A percentile compares a stretch with the other conserved stretches of the same genome.
These are phyloP conservation scores for Diospyros lotus DNA, from an alignment of 148 eudicot species.

Conservation along the genomic window DNA sequence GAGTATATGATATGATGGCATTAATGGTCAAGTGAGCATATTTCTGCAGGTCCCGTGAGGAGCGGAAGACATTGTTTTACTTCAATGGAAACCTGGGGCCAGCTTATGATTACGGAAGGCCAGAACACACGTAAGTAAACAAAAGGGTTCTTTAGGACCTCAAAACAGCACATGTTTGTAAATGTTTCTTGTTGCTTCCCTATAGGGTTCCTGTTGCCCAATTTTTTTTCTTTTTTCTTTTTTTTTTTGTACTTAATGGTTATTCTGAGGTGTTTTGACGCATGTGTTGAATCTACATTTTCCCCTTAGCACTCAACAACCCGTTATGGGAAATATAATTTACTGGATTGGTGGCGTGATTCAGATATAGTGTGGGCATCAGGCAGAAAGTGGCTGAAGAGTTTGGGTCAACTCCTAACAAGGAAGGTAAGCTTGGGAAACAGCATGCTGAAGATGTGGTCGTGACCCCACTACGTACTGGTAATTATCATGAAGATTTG, in stretches of 20 bases:
- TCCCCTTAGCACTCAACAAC: not conserved
- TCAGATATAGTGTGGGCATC: constrained; percentile 97
- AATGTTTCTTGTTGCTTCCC: no score
- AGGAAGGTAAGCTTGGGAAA: constrained; percentile 81
- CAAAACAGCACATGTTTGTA: not conserved
- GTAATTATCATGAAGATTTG: constrained; percentile 55
- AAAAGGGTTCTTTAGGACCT: not conserved
- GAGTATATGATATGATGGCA: not conserved
- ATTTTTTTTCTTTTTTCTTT: not conserved
- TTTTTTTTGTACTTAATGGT: not conserved
- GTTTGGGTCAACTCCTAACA: constrained; percentile 77
- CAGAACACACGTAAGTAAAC: constrained; percentile 74
- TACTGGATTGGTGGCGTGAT: constrained; percentile 9
- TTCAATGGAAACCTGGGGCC: constrained; percentile 96
- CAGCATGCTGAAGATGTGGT: constrained; percentile 79
- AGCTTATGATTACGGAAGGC: constrained; percentile 81
- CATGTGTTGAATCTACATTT: not conserved
- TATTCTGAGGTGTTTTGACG: not conserved
- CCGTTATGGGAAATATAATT: not conserved
- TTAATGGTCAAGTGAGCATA: not conserved
- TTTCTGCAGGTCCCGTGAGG: constrained; percentile 66
- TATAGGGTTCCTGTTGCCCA: not conserved
- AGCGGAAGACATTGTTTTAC: constrained; percentile 69
- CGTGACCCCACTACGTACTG: constrained; percentile 73
- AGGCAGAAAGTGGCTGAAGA: constrained; percentile 85